Base-by-base conservation (phyloP, 805 yeast genomes). In the Candida silvatica region DNA sequence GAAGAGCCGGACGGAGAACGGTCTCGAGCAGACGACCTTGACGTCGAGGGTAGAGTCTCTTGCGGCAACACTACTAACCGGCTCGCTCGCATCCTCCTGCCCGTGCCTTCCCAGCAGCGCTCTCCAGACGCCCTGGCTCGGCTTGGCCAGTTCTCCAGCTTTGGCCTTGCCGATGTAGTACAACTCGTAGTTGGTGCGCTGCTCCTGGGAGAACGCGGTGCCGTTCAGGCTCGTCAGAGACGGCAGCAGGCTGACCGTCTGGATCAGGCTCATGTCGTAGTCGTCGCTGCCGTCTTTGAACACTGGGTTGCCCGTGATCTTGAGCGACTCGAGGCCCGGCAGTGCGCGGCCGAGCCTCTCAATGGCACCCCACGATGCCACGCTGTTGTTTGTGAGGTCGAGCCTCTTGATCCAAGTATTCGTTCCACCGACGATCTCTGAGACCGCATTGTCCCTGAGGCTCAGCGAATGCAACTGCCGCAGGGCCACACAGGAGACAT, bases 141-240 rank as follows among this genome's bases (percentile, higher is more conserved):
- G 24, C 27, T 56, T 44, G 28, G 33, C 28, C 33, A 60, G 44
- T 5, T 54, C 49, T 5, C 48, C 48, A 15, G 47, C 39, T n/a
- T 46, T 49, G 0, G 81, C 71, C 40, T 65, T 65, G 4, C 76
- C 64, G 20, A 81, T 59, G 40, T 81, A 76, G 48, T 70, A 84
- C 4, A 82, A 50, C 51, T 86, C 95, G 1, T 83, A 80, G 43
- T 78, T 81, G 5, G 39, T 43, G 14, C 86, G 62, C 32, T 77
- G 81, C 2, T 56, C 64, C 0, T 30, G 37, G 3, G 59, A 48
- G 6, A 84, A 56, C 0, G 25, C 34, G 0, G 76, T 65, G 1
- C 95, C 94, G 47, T 87, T 77, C 11, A 86, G 54, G 17, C 54
- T 57, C 1, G 31, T 27, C 2, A 80, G 29, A 0, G 41, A 35